A percentile compares a stretch with the other conserved stretches of the same genome.
Conservation (phyloP, 306 rosid genomes). For the Calophaca sinica region DNA sequence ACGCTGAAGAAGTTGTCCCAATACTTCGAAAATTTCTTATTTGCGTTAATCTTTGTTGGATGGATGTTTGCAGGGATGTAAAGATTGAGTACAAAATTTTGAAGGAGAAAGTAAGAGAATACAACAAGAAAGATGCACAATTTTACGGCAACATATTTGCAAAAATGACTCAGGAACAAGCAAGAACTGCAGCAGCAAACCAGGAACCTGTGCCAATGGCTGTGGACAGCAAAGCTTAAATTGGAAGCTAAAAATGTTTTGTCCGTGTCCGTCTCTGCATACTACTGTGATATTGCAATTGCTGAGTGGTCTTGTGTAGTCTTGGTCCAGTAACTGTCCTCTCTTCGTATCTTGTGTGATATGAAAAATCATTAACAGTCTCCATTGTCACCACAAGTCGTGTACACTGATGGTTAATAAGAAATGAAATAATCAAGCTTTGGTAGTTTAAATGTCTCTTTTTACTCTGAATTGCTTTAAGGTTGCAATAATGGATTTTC, state of each 20-base stretch:
- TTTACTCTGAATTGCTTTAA: neutral
- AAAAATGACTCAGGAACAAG: constrained; percentile 67
- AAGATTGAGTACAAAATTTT: constrained; percentile 76
- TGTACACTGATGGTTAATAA: constrained; percentile 41
- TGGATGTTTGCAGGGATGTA: constrained; percentile 68
- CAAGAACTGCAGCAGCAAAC: constrained; percentile 49
- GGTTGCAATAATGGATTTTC: too few relatives aligned
- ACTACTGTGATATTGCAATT: neutral
- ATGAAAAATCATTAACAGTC: too few relatives aligned
- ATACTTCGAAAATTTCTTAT: neutral
- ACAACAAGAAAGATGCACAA: constrained; percentile 78
- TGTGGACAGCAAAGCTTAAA: constrained; percentile 65
- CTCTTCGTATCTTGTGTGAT: too few relatives aligned
- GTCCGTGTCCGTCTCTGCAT: too few relatives aligned
- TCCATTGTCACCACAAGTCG: constrained; percentile 5
- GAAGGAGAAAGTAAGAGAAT: constrained; percentile 87
- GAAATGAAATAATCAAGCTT: constrained; percentile 33
- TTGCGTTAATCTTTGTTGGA: neutral
- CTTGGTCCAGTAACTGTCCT: too few relatives aligned
- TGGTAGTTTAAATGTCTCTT: neutral
- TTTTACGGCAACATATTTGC: constrained; percentile 90
- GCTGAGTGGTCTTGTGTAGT: too few relatives aligned
- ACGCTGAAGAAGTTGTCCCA: neutral
- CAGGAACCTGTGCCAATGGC: constrained; percentile 67
- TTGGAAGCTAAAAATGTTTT: too few relatives aligned